These are phyloP conservation scores for Populus pruinosa DNA, from an alignment of 345 rosid genomes.

Conservation along the genomic window DNA sequence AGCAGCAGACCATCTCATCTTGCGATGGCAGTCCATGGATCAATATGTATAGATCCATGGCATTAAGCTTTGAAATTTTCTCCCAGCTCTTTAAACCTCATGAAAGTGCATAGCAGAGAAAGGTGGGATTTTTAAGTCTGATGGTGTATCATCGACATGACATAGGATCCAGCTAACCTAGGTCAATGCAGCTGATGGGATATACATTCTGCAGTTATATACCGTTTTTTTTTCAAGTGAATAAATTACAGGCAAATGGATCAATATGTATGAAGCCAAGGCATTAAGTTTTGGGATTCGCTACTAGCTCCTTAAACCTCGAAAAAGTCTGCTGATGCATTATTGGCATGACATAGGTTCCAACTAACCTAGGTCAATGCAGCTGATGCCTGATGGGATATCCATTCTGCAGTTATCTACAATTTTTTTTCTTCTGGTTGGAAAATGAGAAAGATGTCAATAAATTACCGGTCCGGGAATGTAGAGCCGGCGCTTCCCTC, in stretches of 20 bases:
- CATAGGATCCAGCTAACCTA: not conserved
- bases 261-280: not conserved
- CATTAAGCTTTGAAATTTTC: not conserved
- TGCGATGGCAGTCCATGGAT: not conserved
- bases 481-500: constrained; percentile 90
- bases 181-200: not conserved
- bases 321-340: not conserved
- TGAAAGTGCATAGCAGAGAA: not conserved
- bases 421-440: not conserved
- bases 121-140: not conserved
- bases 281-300: not conserved
- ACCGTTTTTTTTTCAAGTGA: not conserved
- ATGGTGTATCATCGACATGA: not conserved
- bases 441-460: not conserved
- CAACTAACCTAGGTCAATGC: not conserved
- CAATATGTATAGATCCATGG: not conserved
- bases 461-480: constrained; percentile 74
- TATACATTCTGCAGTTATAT: not conserved
- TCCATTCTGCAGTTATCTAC: not conserved
- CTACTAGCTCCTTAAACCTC: not conserved
- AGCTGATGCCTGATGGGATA: not conserved
- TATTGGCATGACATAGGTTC: not conserved
- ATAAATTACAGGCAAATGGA: not conserved
- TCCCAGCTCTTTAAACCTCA: not conserved
- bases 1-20: not conserved